These are phyloP conservation scores for Leucocoprinus birnbaumii DNA, from an alignment of 768 basidiomycete genomes.

Conservation along the genomic window DNA sequence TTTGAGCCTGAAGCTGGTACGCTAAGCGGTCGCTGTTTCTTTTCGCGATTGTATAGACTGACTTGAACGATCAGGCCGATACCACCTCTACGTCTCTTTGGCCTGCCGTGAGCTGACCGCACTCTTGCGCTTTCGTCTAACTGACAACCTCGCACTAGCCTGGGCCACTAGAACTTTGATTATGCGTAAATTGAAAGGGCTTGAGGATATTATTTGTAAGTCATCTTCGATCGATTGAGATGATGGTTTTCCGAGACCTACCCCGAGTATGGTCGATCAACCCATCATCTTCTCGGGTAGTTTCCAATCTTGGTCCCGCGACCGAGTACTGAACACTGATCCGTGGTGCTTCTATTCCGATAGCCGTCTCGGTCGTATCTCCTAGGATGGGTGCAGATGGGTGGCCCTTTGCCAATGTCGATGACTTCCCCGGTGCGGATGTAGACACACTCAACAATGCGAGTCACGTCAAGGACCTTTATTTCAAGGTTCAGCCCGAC, in stretches of 20 bases:
- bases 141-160: conserved; percentile 39
- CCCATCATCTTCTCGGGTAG: too few species aligned
- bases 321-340: conserved; percentile 12
- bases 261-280: too few species aligned
- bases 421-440: conserved; percentile 70
- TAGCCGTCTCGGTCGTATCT: conserved; percentile 80
- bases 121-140: neutral
- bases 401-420: conserved; percentile 81
- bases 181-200: conserved; percentile 85
- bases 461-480: conserved; percentile 80
- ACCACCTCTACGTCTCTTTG: conserved; percentile 87
- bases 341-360: neutral
- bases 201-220: conserved; percentile 81
- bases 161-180: conserved; percentile 95
- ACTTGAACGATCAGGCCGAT: conserved; percentile 56
- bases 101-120: conserved; percentile 64
- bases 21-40: conserved; percentile 12
- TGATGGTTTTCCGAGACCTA: too few species aligned
- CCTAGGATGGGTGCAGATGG: conserved; percentile 82
- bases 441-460: conserved; percentile 70
- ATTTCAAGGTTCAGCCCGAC: conserved; percentile 68
- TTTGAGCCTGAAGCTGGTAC: conserved; percentile 72
- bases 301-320: too few species aligned
- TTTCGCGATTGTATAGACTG: neutral
- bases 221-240: neutral